Evolutionary conservation across 306 rosid genomes (phyloP), one percentile per base, ranked within the genome.

Genomic region (Herpetospermum pedunculosum): DNA sequence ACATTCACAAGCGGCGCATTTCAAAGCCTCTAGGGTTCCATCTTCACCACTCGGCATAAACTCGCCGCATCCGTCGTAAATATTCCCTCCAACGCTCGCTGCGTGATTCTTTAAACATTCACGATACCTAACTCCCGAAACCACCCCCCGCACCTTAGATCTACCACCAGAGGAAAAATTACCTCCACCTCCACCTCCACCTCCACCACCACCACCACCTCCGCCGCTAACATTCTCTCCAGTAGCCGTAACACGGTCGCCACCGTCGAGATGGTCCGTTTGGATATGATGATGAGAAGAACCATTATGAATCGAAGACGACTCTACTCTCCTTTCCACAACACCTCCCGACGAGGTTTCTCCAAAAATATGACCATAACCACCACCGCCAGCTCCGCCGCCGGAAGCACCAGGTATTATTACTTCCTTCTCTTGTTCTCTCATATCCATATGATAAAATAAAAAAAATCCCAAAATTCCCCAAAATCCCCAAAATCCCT

Each of bases 41-140:
- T 85, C 83, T 8, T 85, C 83, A 0, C 88, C 88, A 50, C 81
- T 80, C 26, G 88, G 88, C 86, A 85, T 85, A 84, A 85, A 85
- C 84, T 85, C 88, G 1, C 88, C 88, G 47, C 88, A 85, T 4
- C 88, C 88, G 30, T 85, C 88, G 70, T 57, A 85, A 21, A 82
- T 83, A 25, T 76, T 82, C 1, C 88, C 88, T 12, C 88, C 88
- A 10, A 73, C 64, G 80, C 68, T 82, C 10, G 86, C 88, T n/a
- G 86, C 88, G 79, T 85, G 88, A 74, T 85, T 85, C 80, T 82
- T 85, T 10, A 80, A 81, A 58, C 88, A 85, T 29, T 85, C 88
- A 2, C 86, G 71, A 59, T 83, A 85, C 32, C 79, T 65, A 16
- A 78, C 74, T 2, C 52, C 43, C 6, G 58, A 2, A 2, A 5